A percentile compares a stretch with the other conserved stretches of the same genome.
phyloP scores from a whole-genome alignment of 1,284 basidiomycete species.

The Xerocomus amazonicus region DNA sequence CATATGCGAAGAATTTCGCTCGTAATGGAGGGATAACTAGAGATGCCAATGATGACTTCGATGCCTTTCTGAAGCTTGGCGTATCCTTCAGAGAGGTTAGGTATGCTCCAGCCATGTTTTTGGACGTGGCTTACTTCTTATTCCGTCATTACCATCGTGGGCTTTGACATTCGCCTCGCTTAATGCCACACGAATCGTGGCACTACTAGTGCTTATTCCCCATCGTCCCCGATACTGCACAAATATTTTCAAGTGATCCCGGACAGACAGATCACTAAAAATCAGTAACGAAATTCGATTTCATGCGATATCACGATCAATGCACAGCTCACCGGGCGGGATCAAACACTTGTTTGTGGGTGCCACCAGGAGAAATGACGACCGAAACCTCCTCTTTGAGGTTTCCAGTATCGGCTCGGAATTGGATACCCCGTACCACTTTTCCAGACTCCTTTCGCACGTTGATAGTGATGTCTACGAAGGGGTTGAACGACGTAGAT shows the following conservation, averaged over 20 bases:
- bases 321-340: not conserved
- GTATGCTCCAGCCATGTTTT: not conserved
- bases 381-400: not conserved
- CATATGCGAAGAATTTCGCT: not conserved
- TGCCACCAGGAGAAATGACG: not conserved
- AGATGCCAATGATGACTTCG: not conserved
- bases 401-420: not conserved
- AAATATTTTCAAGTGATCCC: not conserved
- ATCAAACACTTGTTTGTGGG: constrained; percentile 1
- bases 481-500: not conserved
- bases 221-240: not conserved
- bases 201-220: not conserved
- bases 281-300: not conserved
- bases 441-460: not conserved
- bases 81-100: not conserved
- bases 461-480: not conserved
- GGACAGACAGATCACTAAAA: not conserved
- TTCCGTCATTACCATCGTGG: not conserved
- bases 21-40: not conserved
- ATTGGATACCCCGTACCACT: not conserved
- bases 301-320: not conserved
- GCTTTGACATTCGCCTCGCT: not conserved
- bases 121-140: not conserved
- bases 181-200: not conserved
- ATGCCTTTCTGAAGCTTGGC: not conserved